These are phyloP conservation scores for Bryoglossum gracile DNA, from an alignment of 495 filamentous ascomycete species.

Conservation along the genomic window DNA sequence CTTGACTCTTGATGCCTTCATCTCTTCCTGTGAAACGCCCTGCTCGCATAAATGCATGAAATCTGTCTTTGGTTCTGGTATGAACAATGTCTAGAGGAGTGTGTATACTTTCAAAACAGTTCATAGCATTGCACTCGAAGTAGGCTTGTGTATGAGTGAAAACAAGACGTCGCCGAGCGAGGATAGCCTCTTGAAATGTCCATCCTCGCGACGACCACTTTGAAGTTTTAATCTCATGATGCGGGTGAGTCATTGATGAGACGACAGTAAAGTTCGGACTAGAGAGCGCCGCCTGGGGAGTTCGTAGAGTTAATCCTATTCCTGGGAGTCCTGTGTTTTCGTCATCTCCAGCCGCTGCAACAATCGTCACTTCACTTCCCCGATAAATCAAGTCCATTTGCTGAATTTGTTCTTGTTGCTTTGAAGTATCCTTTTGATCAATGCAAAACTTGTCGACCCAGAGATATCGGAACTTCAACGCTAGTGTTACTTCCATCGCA, in stretches of 20 bases:
- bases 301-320: no score
- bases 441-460: constrained; percentile 37
- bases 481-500: constrained; percentile 25
- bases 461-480: constrained; percentile 27
- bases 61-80: background rate
- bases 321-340: constrained; percentile 16
- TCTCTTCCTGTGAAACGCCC: background rate
- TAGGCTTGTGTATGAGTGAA: constrained; percentile 31
- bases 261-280: no score
- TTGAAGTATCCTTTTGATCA: constrained; percentile 24
- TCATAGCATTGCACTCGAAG: constrained; percentile 31
- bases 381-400: constrained; percentile 29
- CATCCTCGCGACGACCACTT: constrained; percentile 32
- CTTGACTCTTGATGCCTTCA: background rate
- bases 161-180: constrained; percentile 29
- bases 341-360: constrained; percentile 23
- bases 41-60: background rate
- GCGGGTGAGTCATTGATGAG: no score
- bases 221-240: constrained; percentile 14
- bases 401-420: constrained; percentile 28
- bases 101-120: constrained; percentile 17
- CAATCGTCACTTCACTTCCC: constrained; percentile 24
- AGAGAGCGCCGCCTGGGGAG: no score
- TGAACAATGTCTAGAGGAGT: background rate
- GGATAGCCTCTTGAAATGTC: constrained; percentile 36